phyloP scores from a whole-genome alignment of 2,329 filamentous ascomycete genomes.

The Penicillium polonicum region DNA sequence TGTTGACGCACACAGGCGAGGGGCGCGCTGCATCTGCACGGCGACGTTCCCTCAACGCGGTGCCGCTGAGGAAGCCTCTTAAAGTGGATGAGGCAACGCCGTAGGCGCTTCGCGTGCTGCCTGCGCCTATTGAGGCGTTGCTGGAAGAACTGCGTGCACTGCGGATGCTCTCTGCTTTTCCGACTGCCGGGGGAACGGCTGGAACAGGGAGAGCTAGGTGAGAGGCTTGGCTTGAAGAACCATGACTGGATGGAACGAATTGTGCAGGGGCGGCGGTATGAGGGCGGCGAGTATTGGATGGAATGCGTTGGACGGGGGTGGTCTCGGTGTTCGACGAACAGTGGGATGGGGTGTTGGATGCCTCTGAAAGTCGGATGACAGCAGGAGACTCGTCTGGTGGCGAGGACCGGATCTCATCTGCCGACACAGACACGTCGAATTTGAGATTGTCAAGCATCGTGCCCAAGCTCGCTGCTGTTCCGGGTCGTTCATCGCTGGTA shows the following conservation, averaged over 20 bases:
- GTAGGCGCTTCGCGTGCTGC: conserved; percentile 38
- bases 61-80: conserved; percentile 35
- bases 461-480: conserved; percentile 39
- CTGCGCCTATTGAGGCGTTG: conserved; percentile 36
- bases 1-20: conserved; percentile 30
- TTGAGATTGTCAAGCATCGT: conserved; percentile 42
- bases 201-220: conserved; percentile 36
- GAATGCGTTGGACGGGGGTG: conserved; percentile 15
- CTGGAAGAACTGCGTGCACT: conserved; percentile 38
- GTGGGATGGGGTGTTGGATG: conserved; percentile 17
- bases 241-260: conserved; percentile 25
- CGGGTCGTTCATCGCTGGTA: conserved; percentile 38
- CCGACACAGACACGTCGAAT: conserved; percentile 34
- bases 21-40: conserved; percentile 30
- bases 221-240: conserved; percentile 18
- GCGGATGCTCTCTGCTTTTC: conserved; percentile 36
- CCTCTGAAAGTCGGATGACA: conserved; percentile 14
- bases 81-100: conserved; percentile 39
- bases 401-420: conserved; percentile 26
- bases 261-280: conserved; percentile 29
- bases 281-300: conserved; percentile 22
- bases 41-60: conserved; percentile 31
- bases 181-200: conserved; percentile 26
- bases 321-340: conserved; percentile 6
- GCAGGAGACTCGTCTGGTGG: conserved; percentile 19